Base-by-base conservation (phyloP, 148 eudicot genomes). In the Rhododendron ovatum region DNA sequence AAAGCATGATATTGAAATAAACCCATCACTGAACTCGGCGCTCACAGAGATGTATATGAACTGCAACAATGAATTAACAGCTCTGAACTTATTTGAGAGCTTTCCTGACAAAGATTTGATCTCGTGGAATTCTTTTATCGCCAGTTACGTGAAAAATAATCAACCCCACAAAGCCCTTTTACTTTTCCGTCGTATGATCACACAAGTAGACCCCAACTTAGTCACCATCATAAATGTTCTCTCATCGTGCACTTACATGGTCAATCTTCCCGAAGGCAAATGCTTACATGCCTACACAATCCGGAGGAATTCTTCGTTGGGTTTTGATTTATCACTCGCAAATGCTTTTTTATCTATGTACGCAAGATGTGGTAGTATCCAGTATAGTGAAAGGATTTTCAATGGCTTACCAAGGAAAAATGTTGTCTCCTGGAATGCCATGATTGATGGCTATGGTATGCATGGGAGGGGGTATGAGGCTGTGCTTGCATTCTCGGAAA, bases 311-410 rank as follows among this genome's bases (percentile, higher is more conserved):
- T 88, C 78, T 65, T 88, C 85, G 15, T 76, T 85, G 75, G 85
- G 83, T 45, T 84, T 82, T 63, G 89, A 91, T 51, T 67, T 89
- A 67, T 83, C 89, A 28, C 84, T 91, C 24, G 87, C 84, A 30
- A 91, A 90, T 82, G 91, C 92, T n/a, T 83, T 92, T 69, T 22
- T 92, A 84, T 87, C 90, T 9, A 91, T 91, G 94, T 93, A 93
- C 85, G 90, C 91, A 63, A 89, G 91, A 86, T 93, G 92, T 85
- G 93, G 93, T 48, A 86, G 81, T 48, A 85, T 92, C 87, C 55
- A 83, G 48, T 82, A 80, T 71, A 91, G 93, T 17, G 90, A 88
- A 79, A 83, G 77, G 37, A 86, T 92, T 22, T 92, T 92, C 51
- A 83, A 86, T 30, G 59, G 22, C 74, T 89, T 92, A 78, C 57